Conservation (phyloP, 2,329 filamentous ascomycete species). For the Ophiocordyceps robertsii region DNA sequence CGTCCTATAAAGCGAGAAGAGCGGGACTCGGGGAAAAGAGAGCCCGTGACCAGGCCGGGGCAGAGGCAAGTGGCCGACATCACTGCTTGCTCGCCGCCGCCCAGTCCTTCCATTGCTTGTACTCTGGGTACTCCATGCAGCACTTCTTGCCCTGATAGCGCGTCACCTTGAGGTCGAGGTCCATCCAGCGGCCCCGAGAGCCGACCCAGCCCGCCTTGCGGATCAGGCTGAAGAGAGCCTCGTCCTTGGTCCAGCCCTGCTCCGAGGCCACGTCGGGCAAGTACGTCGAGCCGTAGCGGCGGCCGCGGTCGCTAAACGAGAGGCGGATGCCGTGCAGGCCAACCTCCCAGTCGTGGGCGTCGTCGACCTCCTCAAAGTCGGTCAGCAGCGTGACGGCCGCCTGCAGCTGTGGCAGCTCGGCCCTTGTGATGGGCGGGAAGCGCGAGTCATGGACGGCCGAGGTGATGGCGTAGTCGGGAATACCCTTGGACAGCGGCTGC, state of each 20-base stretch:
- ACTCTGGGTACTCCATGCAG: conserved; percentile 57
- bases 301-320: conserved; percentile 60
- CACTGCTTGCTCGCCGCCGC: conserved; percentile 25
- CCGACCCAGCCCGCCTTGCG: conserved; percentile 89
- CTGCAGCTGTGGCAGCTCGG: conserved; percentile 44
- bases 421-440: conserved; percentile 39
- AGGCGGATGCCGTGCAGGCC: conserved; percentile 82
- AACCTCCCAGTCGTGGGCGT: conserved; percentile 73
- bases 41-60: background rate
- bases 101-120: conserved; percentile 70
- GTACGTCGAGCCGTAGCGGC: conserved; percentile 75
- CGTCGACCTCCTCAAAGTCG: conserved; percentile 63
- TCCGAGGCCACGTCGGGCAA: conserved; percentile 83
- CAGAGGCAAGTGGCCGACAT: background rate
- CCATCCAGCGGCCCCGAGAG: conserved; percentile 64
- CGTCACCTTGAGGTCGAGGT: conserved; percentile 65
- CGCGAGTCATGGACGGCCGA: conserved; percentile 55
- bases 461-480: conserved; percentile 71
- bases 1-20: too few relatives aligned
- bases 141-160: conserved; percentile 80
- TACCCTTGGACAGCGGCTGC: conserved; percentile 56
- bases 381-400: conserved; percentile 72
- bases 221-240: conserved; percentile 81
- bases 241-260: conserved; percentile 91
- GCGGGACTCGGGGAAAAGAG: background rate